Conservation (phyloP, 805 yeast genomes). For the Yarrowia sp. region DNA sequence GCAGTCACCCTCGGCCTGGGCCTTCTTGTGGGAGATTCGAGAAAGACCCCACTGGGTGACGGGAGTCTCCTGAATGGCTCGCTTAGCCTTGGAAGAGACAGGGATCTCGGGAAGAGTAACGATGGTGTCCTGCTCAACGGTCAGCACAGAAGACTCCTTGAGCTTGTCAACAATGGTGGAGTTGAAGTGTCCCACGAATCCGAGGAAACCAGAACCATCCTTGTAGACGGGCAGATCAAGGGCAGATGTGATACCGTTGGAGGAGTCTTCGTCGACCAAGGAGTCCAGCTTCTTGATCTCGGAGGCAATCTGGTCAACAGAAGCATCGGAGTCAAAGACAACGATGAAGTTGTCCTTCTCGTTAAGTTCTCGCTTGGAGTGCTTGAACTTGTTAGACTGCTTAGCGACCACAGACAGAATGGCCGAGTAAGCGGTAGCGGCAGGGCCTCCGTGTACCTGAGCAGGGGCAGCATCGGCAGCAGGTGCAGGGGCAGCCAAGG, state of each 20-base stretch:
- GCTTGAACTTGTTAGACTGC: slow-evolving; percentile 29
- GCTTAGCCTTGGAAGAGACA: slow-evolving; percentile 2
- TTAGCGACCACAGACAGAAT: slow-evolving; percentile 26
- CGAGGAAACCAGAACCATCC: slow-evolving; percentile 26
- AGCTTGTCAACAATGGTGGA: slow-evolving; percentile 29
- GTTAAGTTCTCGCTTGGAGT: slow-evolving; percentile 25
- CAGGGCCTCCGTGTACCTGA: slow-evolving; percentile 6
- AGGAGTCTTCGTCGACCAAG: slow-evolving; percentile 13
- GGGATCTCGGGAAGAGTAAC: slow-evolving; percentile 45
- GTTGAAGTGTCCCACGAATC: slow-evolving; percentile 31
- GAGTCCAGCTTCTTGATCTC: slow-evolving; percentile 31
- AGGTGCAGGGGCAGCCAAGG: slow-evolving; percentile 24
- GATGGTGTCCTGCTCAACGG: slow-evolving; percentile 76
- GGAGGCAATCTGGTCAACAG: slow-evolving; percentile 19
- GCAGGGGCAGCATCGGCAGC: slow-evolving; percentile 24
- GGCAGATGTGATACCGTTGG: slow-evolving; percentile 27
- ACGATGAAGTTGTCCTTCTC: slow-evolving; percentile 22
- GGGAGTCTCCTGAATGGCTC: slow-evolving; percentile 63
- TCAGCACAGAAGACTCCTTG: slow-evolving; percentile 40
- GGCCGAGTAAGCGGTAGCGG: slow-evolving; percentile 21
- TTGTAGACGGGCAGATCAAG: slow-evolving; percentile 7
- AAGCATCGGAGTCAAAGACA: slow-evolving; percentile 3
- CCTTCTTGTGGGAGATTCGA: slow-evolving; percentile 65
- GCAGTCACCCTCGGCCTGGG: neutral
- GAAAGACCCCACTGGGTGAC: slow-evolving; percentile 95